Percentiles rank a stretch among this genome's conserved stretches.
Conservation (phyloP, 805 yeast species). For the Ogataea henricii region DNA sequence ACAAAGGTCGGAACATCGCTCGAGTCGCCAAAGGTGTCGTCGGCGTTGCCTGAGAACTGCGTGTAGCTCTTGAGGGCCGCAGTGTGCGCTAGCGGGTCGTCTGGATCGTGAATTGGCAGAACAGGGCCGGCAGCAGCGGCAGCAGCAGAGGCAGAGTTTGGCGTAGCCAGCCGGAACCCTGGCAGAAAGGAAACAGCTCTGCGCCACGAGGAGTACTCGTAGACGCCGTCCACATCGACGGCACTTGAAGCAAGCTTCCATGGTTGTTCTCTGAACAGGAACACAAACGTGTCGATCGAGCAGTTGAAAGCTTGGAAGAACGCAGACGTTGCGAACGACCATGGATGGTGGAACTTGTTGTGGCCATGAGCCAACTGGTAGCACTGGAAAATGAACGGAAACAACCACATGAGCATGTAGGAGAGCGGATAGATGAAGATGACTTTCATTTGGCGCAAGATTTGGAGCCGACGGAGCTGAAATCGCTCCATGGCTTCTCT, state of each 20-base stretch:
- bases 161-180: conserved; percentile 22
- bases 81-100: neutral
- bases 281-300: conserved; percentile 73
- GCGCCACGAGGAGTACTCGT: conserved; percentile 25
- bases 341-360: conserved; percentile 55
- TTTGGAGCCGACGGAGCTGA: conserved; percentile 61
- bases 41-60: neutral
- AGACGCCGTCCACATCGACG: conserved; percentile 25
- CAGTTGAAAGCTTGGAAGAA: conserved; percentile 82
- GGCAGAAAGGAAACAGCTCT: conserved; percentile 29
- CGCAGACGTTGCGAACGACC: conserved; percentile 70
- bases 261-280: conserved; percentile 75
- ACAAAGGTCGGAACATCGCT: conserved; percentile 10
- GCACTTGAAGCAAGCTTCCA: conserved; percentile 49
- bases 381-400: conserved; percentile 70
- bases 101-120: no score
- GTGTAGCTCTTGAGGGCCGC: neutral
- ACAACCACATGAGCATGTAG: conserved; percentile 77
- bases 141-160: no score
- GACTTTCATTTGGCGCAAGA: conserved; percentile 75
- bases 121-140: no score
- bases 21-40: neutral
- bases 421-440: conserved; percentile 85
- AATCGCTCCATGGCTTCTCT: conserved; percentile 62
- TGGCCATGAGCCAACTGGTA: conserved; percentile 48